A percentile compares a stretch with the other conserved stretches of the same genome.
Evolutionary conservation across 805 yeast genomes (phyloP).

Genomic region (Metschnikowia dekortorum): DNA sequence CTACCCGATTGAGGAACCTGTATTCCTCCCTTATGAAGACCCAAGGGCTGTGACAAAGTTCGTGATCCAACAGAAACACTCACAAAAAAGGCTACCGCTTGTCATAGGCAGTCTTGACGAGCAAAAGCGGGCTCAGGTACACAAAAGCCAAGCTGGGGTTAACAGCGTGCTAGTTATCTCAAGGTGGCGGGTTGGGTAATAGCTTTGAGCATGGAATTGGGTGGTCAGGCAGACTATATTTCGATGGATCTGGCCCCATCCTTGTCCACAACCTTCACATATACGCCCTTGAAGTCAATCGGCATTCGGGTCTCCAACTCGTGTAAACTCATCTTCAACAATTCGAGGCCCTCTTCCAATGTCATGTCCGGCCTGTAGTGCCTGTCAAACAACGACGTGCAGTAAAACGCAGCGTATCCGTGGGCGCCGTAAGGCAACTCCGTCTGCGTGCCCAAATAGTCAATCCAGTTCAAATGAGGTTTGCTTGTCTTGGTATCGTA

Average conservation of each 20-base stretch:
- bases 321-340: conserved; percentile 66
- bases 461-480: conserved; percentile 82
- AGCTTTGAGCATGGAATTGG: background rate
- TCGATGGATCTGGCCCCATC: conserved; percentile 50
- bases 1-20: too few relatives aligned
- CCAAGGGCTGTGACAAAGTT: background rate
- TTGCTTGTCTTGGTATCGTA: conserved; percentile 53
- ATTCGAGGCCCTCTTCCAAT: conserved; percentile 70
- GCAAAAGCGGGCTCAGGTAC: too few relatives aligned
- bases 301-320: conserved; percentile 87
- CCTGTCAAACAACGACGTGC: conserved; percentile 83
- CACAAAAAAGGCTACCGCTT: background rate
- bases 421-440: conserved; percentile 96
- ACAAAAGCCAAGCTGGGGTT: too few relatives aligned
- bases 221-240: conserved; percentile 5
- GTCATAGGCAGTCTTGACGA: background rate
- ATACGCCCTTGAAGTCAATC: conserved; percentile 86
- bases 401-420: conserved; percentile 96
- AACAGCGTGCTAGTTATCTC: too few relatives aligned
- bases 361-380: conserved; percentile 78
- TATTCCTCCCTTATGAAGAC: too few relatives aligned
- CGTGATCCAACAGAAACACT: background rate
- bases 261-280: conserved; percentile 61
- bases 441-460: conserved; percentile 87
- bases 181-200: too few relatives aligned